Evolutionary conservation across 2,329 filamentous ascomycete species (phyloP).

Genomic region (Pseudofabraea citricarpa): DNA sequence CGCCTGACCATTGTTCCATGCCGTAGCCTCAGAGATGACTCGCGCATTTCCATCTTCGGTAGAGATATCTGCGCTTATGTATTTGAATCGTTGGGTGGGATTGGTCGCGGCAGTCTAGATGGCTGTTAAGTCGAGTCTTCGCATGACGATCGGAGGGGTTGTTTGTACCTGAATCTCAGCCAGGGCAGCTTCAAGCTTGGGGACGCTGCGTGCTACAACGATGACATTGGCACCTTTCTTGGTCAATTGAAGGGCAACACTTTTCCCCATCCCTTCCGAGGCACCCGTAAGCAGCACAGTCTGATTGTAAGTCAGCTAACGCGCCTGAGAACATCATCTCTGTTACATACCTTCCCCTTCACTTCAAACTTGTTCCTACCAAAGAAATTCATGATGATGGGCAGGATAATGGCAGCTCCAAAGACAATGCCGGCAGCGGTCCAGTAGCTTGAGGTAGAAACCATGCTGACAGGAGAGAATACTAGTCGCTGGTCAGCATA

Average conservation of each 20-base stretch:
- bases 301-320: slow-evolving; percentile 39
- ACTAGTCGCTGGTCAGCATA: no score
- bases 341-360: slow-evolving; percentile 65
- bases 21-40: slow-evolving; percentile 65
- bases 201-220: slow-evolving; percentile 72
- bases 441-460: slow-evolving; percentile 10
- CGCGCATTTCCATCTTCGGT: slow-evolving; percentile 62
- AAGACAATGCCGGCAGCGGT: slow-evolving; percentile 10
- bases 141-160: neutral
- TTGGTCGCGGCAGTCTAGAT: slow-evolving; percentile 60
- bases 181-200: slow-evolving; percentile 69
- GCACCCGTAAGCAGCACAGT: slow-evolving; percentile 86
- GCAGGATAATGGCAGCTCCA: slow-evolving; percentile 23
- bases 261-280: slow-evolving; percentile 87
- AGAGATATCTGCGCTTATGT: slow-evolving; percentile 79
- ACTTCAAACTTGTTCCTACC: slow-evolving; percentile 76
- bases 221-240: slow-evolving; percentile 82
- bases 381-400: slow-evolving; percentile 60
- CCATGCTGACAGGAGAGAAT: no score
- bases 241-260: slow-evolving; percentile 68
- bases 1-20: slow-evolving; percentile 69
- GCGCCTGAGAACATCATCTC: neutral
- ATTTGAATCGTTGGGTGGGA: slow-evolving; percentile 72
- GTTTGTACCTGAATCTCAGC: slow-evolving; percentile 54
- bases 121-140: slow-evolving; percentile 8